Conservation (phyloP, 768 basidiomycete genomes). For the Mrakia blollopis region DNA sequence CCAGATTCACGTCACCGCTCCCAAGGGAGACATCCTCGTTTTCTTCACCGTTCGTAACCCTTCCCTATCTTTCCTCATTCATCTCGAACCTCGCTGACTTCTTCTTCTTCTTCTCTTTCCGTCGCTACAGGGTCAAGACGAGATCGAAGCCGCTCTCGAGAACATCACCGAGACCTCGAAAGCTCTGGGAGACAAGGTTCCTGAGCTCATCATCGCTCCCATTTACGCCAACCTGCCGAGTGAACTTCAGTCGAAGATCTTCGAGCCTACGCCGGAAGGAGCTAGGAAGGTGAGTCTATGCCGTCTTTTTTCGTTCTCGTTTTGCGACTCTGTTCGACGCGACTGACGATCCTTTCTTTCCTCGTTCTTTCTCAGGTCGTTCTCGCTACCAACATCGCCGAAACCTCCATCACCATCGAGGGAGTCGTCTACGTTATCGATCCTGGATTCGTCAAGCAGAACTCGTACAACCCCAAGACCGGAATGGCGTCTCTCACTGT, state of each 20-base stretch:
- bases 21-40: slow-evolving; percentile 93
- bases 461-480: slow-evolving; percentile 95
- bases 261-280: slow-evolving; percentile 95
- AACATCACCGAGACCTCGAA: slow-evolving; percentile 92
- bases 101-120: not conserved
- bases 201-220: slow-evolving; percentile 89
- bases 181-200: slow-evolving; percentile 90
- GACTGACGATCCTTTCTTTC: not conserved
- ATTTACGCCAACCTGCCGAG: slow-evolving; percentile 99
- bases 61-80: not conserved
- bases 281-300: slow-evolving; percentile 68
- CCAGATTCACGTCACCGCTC: slow-evolving; percentile 98
- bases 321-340: not conserved
- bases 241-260: slow-evolving; percentile 99
- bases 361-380: slow-evolving; percentile 56
- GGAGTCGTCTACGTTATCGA: slow-evolving; percentile 99
- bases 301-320: not conserved
- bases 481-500: slow-evolving; percentile 97
- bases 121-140: slow-evolving; percentile 78
- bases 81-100: not conserved
- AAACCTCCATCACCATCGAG: slow-evolving; percentile 98
- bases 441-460: slow-evolving; percentile 98
- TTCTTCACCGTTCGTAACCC: slow-evolving; percentile 76
- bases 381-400: slow-evolving; percentile 98
- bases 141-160: slow-evolving; percentile 96